phyloP scores from a whole-genome alignment of 768 basidiomycete species.

The Tricholoma saponaceum region DNA sequence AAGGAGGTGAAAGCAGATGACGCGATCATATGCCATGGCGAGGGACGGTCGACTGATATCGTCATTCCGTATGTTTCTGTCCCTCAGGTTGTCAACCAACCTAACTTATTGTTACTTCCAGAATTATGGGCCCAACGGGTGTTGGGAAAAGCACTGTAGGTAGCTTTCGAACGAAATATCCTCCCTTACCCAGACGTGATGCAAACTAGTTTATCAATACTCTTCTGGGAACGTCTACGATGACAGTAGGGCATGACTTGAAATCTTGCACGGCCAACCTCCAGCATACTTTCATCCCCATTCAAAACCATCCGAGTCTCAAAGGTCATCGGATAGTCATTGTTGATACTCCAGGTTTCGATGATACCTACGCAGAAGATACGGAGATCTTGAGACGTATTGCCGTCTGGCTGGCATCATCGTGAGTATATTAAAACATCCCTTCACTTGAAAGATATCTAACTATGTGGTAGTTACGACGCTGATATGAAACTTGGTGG shows the following conservation, averaged over 20 bases:
- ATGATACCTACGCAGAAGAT: constrained; percentile 8
- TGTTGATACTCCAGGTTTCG: constrained; percentile 14
- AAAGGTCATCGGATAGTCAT: constrained; percentile 7
- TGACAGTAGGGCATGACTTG: constrained; percentile 2
- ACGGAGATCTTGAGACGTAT: constrained; percentile 10
- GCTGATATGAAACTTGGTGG: constrained; percentile 25
- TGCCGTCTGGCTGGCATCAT: constrained; percentile 6
- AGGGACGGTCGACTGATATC: not conserved
- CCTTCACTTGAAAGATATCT: not conserved
- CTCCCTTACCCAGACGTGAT: not conserved
- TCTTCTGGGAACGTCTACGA: not conserved
- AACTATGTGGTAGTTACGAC: constrained; percentile 13
- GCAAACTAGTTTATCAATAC: constrained; percentile 1
- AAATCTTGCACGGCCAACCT: not conserved
- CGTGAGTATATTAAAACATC: constrained; percentile 6
- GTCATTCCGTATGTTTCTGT: not conserved
- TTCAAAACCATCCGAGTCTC: not conserved
- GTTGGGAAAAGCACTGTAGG: constrained; percentile 11
- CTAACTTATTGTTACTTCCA: not conserved
- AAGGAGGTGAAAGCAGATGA: too few species aligned
- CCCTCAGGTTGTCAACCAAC: not conserved
- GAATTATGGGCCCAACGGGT: constrained; percentile 8
- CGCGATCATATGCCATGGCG: too few species aligned
- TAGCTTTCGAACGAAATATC: not conserved
- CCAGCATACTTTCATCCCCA: not conserved